phyloP scores from a whole-genome alignment of 2,329 filamentous ascomycete species.

The Akanthomyces dipterigenus region DNA sequence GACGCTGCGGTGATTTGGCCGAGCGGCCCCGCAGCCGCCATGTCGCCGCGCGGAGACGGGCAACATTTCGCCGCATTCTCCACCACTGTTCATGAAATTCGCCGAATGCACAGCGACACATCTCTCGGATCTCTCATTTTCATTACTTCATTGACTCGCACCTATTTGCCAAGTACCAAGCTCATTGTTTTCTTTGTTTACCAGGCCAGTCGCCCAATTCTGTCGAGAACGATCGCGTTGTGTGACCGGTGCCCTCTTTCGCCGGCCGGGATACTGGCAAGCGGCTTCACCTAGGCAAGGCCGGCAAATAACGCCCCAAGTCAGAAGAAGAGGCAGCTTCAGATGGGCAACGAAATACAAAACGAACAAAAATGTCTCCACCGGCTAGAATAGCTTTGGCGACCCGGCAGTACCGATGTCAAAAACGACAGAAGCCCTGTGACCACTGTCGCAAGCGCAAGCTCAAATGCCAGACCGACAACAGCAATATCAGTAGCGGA shows the following conservation, averaged over 20 bases:
- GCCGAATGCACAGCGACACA: not conserved
- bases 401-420: constrained; percentile 13
- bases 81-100: not conserved
- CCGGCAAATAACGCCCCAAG: not conserved
- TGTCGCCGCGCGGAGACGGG: not conserved
- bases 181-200: not conserved
- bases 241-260: not conserved
- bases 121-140: not conserved
- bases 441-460: constrained; percentile 13
- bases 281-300: not conserved
- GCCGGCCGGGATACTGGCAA: not conserved
- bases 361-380: not conserved
- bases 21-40: not conserved
- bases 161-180: not conserved
- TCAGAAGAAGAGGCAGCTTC: not conserved
- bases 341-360: not conserved
- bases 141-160: not conserved
- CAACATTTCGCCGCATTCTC: not conserved
- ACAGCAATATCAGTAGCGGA: not conserved
- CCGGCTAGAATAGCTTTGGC: not conserved
- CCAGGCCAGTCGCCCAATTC: not conserved
- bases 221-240: not conserved
- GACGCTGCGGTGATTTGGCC: too few relatives aligned
- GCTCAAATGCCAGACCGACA: constrained; percentile 13
- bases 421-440: constrained; percentile 13